Conservation (phyloP, 345 rosid genomes). For the Raphanus sativus region DNA sequence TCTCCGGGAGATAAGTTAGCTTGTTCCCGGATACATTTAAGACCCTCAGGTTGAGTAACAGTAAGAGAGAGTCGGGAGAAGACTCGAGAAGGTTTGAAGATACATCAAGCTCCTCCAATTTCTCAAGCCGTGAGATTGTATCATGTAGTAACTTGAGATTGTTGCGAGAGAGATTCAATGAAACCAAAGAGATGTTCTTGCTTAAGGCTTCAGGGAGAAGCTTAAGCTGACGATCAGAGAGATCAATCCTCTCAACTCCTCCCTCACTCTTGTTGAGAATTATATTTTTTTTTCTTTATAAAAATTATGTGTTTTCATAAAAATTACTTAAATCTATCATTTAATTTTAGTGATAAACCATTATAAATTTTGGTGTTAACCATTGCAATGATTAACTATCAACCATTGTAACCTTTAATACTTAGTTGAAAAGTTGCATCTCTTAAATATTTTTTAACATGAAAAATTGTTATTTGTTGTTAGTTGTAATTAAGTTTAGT, state of each 20-base stretch:
- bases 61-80: conserved; percentile 84
- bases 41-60: conserved; percentile 58
- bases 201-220: conserved; percentile 79
- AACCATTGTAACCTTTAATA: too few relatives aligned
- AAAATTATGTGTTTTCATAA: too few relatives aligned
- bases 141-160: conserved; percentile 82
- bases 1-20: conserved; percentile 73
- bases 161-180: conserved; percentile 69
- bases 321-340: too few relatives aligned
- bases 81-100: conserved; percentile 60
- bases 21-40: conserved; percentile 75
- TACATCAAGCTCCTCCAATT: conserved; percentile 69
- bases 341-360: too few relatives aligned
- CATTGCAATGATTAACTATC: too few relatives aligned
- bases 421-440: too few relatives aligned
- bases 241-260: conserved; percentile 62
- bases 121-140: conserved; percentile 65
- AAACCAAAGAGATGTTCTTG: conserved; percentile 54
- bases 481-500: too few relatives aligned
- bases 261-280: conserved; percentile 50
- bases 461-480: too few relatives aligned
- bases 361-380: too few relatives aligned
- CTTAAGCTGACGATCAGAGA: conserved; percentile 58
- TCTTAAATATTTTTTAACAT: too few relatives aligned
- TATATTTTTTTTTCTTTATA: too few relatives aligned